phyloP scores from a whole-genome alignment of 495 filamentous ascomycete genomes.

The Aspergillus steynii region DNA sequence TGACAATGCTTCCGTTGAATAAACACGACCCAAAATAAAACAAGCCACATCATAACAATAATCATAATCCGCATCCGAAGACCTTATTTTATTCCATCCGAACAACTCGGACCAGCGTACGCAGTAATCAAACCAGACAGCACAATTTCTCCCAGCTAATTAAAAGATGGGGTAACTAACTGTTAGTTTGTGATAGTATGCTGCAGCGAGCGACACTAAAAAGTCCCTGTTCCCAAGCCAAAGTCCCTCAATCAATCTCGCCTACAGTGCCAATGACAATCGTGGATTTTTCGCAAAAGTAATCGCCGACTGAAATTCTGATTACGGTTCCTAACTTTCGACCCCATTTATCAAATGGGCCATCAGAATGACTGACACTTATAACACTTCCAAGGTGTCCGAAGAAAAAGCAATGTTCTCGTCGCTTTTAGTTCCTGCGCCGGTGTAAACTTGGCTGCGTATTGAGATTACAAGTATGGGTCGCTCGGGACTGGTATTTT shows the following conservation, averaged over 20 bases:
- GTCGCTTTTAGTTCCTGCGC: slow-evolving; percentile 19
- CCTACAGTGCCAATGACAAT: background rate
- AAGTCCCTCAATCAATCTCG: background rate
- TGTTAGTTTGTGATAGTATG: background rate
- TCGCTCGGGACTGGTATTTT: background rate
- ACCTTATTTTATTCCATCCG: background rate
- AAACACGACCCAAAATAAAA: background rate
- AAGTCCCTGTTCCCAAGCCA: background rate
- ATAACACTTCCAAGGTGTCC: slow-evolving; percentile 14
- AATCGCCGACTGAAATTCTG: background rate
- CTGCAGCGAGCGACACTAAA: background rate
- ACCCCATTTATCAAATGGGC: background rate
- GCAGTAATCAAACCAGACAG: background rate
- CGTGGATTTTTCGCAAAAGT: background rate
- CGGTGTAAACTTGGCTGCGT: slow-evolving; percentile 19
- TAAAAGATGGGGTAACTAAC: slow-evolving; percentile 1
- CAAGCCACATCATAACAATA: too few relatives aligned
- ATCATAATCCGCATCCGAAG: too few relatives aligned
- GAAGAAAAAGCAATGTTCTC: slow-evolving; percentile 1
- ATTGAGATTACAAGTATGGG: slow-evolving; percentile 13
- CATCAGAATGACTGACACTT: background rate
- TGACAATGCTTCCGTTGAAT: background rate
- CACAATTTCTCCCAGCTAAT: background rate
- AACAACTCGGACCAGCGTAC: background rate
- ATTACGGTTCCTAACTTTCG: background rate